These are phyloP conservation scores for Epipyxis sp. DNA, from an alignment of 108 stramenopile species.

Conservation along the genomic window DNA sequence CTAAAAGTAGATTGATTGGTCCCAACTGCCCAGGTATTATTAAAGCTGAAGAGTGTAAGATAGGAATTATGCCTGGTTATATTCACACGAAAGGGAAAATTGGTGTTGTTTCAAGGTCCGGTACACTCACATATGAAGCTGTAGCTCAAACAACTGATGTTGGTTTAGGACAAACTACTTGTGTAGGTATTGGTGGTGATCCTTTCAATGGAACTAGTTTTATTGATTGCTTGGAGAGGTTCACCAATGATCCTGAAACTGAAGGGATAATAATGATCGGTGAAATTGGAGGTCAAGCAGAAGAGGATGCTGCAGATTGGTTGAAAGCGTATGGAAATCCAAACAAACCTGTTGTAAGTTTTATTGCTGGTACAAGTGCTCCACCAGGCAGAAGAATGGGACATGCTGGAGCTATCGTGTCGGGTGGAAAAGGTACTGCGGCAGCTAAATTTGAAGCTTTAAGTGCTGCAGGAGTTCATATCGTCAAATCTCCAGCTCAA, in stretches of 20 bases:
- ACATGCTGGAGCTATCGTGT: conserved; percentile 97
- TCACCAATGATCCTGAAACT: conserved; percentile 95
- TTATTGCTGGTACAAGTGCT: conserved; percentile 98
- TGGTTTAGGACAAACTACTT: conserved; percentile 93
- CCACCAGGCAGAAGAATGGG: conserved; percentile 99
- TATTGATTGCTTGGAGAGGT: conserved; percentile 93
- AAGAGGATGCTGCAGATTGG: conserved; percentile 98
- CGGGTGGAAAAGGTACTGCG: conserved; percentile 95
- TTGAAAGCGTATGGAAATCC: conserved; percentile 81
- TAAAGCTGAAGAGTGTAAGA: conserved; percentile 99
- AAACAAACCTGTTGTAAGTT: conserved; percentile 97
- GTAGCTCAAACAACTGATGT: conserved; percentile 92
- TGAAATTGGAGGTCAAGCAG: conserved; percentile 94
- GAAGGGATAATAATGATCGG: conserved; percentile 99
- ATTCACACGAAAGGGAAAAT: conserved; percentile 93
- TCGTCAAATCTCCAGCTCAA: conserved; percentile 84
- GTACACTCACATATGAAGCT: conserved; percentile 97
- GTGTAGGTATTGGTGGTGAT: conserved; percentile 97
- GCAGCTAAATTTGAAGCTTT: conserved; percentile 89
- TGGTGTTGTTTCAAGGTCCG: conserved; percentile 90
- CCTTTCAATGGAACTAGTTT: conserved; percentile 99
- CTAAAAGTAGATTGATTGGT: conserved; percentile 84
- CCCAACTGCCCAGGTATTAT: conserved; percentile 99
- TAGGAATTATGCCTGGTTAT: conserved; percentile 99
- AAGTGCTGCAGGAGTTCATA: conserved; percentile 84